These are phyloP conservation scores for Rhodotorula babjevae DNA, from an alignment of 768 basidiomycete species.

Conservation along the genomic window DNA sequence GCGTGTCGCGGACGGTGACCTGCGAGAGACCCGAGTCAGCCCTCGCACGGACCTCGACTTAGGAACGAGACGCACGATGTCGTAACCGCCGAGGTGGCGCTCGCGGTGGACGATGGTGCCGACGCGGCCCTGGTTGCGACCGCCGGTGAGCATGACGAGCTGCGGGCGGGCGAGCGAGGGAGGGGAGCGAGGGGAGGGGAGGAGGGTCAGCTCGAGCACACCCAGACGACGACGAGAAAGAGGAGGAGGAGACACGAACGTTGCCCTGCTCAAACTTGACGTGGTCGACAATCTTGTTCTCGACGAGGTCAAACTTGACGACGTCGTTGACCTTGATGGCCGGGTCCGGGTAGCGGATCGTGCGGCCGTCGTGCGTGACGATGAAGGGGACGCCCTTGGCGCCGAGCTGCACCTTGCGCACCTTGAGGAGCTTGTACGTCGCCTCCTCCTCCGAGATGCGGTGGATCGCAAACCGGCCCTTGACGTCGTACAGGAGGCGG, in stretches of 20 bases:
- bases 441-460: constrained; percentile 98
- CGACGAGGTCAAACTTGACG: constrained; percentile 91
- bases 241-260: constrained; percentile 49
- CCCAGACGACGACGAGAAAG: too few species aligned
- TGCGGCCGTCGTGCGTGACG: constrained; percentile 98
- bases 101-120: constrained; percentile 94
- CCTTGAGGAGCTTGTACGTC: constrained; percentile 58
- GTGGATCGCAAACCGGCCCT: constrained; percentile 99
- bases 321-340: constrained; percentile 86
- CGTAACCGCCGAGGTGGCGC: constrained; percentile 96
- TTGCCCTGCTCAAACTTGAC: constrained; percentile 97
- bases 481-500: constrained; percentile 98
- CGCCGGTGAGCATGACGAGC: constrained; percentile 87
- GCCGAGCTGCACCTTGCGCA: constrained; percentile 84
- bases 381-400: constrained; percentile 91
- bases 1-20: constrained; percentile 62
- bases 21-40: neutral
- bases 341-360: constrained; percentile 99
- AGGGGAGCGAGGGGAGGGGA: neutral
- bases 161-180: neutral
- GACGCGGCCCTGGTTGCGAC: constrained; percentile 98
- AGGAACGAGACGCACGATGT: constrained; percentile 61
- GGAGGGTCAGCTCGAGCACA: neutral
- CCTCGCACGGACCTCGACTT: neutral
- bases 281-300: constrained; percentile 79